Base-by-base conservation (phyloP, 768 basidiomycete species). In the Amanita rimosa region DNA sequence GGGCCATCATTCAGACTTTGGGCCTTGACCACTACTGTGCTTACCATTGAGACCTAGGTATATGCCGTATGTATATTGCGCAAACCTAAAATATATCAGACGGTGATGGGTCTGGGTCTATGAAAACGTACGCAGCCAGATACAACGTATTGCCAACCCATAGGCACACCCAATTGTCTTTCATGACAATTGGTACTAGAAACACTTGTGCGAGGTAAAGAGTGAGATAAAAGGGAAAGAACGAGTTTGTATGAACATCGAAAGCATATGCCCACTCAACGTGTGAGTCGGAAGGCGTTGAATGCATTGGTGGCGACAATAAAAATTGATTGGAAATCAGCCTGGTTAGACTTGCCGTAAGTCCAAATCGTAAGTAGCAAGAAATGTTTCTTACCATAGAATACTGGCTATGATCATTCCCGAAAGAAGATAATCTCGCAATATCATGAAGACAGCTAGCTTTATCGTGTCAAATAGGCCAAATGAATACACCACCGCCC, bases 201-300 rank as follows among this genome's bases (percentile, higher is more conserved):
- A 94, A 81, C 9, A 96, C 74, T 60, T 97, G 90, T 0, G 85
- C 86, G 51, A 92, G 70, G 62, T 96, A 96, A 47, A 96, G 76
- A 8, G 87, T 84, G 51, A 96, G 76, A 66, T 88, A 95, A 51
- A 93, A 70, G 16, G 93, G 93, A 66, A 97, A 95, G 73, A 97
- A 98, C 3, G 92, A 85, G 58, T 98, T 97, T 51, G 86, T 94
- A 64, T 96, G 93, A 13, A 97, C 86, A 63, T 98, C 95, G 58
- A 98, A 95, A 10, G 89, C 91, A 64, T 96, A 98, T 3, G 85
- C 87, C 88, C 84, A 93, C 71, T 92, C 89, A 26, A 92, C 85
- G 16, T 67, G 66, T 38, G 85, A 78, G 55, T 85, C 81, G n/a
- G 77, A 73, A 0, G 75, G 76, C 9, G 81, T 74, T 24, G 81